These are phyloP conservation scores for Trametes meyenii DNA, from an alignment of 768 basidiomycete species.

Conservation along the genomic window DNA sequence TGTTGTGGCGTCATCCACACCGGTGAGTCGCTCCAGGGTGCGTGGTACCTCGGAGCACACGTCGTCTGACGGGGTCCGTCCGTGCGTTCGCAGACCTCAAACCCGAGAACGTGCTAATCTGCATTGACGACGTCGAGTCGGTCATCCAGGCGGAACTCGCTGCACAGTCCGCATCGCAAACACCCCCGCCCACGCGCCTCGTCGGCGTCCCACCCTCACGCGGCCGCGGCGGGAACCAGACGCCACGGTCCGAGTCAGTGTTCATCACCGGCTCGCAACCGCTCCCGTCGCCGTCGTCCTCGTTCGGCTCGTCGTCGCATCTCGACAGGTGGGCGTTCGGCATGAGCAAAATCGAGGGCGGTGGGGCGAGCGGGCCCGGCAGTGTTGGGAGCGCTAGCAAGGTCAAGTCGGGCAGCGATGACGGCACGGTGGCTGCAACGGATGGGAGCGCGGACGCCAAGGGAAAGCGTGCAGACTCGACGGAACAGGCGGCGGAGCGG, in stretches of 20 bases:
- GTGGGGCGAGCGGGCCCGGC: conserved; percentile 39
- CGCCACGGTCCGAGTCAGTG: conserved; percentile 78
- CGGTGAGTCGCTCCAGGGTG: conserved; percentile 44
- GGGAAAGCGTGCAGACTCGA: conserved; percentile 38
- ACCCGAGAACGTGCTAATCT: conserved; percentile 96
- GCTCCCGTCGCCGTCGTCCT: conserved; percentile 82
- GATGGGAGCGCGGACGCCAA: conserved; percentile 26
- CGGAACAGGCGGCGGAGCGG: conserved; percentile 51
- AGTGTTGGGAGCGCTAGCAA: conserved; percentile 35
- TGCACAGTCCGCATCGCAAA: conserved; percentile 48
- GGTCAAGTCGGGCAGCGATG: conserved; percentile 29
- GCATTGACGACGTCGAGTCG: conserved; percentile 93
- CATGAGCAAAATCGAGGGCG: conserved; percentile 85
- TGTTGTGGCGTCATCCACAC: conserved; percentile 98
- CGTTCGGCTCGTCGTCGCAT: conserved; percentile 63
- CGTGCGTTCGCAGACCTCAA: conserved; percentile 69
- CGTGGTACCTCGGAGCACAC: background rate
- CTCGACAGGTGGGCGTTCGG: conserved; percentile 89
- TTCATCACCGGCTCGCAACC: conserved; percentile 95
- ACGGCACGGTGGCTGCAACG: conserved; percentile 34
- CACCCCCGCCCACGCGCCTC: conserved; percentile 57
- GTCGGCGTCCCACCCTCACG: conserved; percentile 93
- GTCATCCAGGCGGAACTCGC: conserved; percentile 87
- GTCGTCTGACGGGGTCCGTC: background rate
- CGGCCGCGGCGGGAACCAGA: conserved; percentile 95